These are phyloP conservation scores for Alternaria longipes DNA, from an alignment of 2,329 filamentous ascomycete species.

Conservation along the genomic window DNA sequence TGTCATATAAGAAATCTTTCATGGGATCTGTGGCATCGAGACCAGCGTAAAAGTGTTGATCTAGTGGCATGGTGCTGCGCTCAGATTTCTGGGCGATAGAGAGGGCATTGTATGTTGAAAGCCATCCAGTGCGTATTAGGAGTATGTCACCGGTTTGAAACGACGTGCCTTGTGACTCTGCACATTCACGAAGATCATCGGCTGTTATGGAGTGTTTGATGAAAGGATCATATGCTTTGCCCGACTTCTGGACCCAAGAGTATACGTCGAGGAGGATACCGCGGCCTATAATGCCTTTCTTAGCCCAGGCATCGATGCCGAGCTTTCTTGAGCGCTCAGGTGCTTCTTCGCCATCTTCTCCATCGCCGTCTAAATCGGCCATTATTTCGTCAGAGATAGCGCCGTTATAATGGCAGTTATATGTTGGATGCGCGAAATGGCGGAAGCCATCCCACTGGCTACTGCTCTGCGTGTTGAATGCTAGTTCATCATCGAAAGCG, in stretches of 20 bases:
- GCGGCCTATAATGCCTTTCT: conserved; percentile 65
- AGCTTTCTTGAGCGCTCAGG: conserved; percentile 31
- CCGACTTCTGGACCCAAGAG: conserved; percentile 27
- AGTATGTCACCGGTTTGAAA: conserved; percentile 45
- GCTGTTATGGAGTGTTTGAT: conserved; percentile 28
- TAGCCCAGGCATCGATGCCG: conserved; percentile 56
- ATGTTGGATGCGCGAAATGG: conserved; percentile 45
- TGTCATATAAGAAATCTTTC: conserved; percentile 86
- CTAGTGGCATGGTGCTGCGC: conserved; percentile 17
- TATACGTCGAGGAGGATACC: conserved; percentile 65
- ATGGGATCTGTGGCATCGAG: conserved; percentile 88
- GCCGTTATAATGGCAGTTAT: conserved; percentile 44
- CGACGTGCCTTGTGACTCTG: conserved; percentile 22
- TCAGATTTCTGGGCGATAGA: conserved; percentile 14
- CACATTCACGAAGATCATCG: conserved; percentile 28
- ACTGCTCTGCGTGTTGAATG: conserved; percentile 47
- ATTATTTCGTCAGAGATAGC: conserved; percentile 39
- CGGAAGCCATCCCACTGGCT: conserved; percentile 50
- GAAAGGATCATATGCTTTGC: conserved; percentile 35
- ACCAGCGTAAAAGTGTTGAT: conserved; percentile 47
- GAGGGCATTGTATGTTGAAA: conserved; percentile 23
- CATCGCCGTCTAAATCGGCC: conserved; percentile 28
- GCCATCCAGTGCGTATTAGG: conserved; percentile 42
- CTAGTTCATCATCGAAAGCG: conserved; percentile 40
- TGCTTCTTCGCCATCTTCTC: conserved; percentile 11